Conservation (phyloP, 1,284 basidiomycete genomes). For the Athelia sp. region DNA sequence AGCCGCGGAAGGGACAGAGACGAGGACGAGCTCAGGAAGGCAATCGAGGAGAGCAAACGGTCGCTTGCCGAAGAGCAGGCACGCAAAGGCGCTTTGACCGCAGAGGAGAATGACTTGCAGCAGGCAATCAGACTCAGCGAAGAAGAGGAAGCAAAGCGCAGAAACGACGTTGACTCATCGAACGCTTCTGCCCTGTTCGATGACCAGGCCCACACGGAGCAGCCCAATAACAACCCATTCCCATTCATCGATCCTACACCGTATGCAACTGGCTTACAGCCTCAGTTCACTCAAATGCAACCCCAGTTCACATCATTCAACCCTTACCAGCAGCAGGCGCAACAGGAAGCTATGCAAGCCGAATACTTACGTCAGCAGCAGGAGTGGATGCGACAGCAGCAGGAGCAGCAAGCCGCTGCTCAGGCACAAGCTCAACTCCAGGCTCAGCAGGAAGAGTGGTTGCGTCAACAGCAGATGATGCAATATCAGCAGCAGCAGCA, state of each 20-base stretch:
- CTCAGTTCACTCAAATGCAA: constrained; percentile 66
- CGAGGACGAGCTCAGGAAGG: constrained; percentile 78
- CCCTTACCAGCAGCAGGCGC: constrained; percentile 93
- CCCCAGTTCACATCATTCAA: constrained; percentile 87
- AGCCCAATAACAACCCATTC: constrained; percentile 49
- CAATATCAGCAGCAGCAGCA: constrained; percentile 51
- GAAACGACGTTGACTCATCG: constrained; percentile 66
- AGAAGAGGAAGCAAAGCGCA: constrained; percentile 79
- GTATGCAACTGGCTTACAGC: constrained; percentile 55
- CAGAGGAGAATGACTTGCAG: constrained; percentile 77
- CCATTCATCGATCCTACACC: constrained; percentile 64
- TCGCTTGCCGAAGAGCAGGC: constrained; percentile 73
- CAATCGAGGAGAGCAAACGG: constrained; percentile 86
- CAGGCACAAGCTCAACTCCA: constrained; percentile 40
- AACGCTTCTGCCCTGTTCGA: constrained; percentile 83
- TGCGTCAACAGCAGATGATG: constrained; percentile 61
- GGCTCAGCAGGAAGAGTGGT: constrained; percentile 64
- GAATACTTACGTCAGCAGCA: constrained; percentile 75
- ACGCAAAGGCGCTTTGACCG: constrained; percentile 34
- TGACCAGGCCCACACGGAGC: constrained; percentile 63
- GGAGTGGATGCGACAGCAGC: constrained; percentile 55
- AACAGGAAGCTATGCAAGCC: constrained; percentile 72
- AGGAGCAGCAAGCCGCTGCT: constrained; percentile 39
- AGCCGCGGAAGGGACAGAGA: constrained; percentile 40
- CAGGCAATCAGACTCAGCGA: constrained; percentile 80